Evolutionary conservation across 441 rosid genomes (phyloP), one percentile per base, ranked within the genome.

Genomic region (Cnidoscolus chayamansa): DNA sequence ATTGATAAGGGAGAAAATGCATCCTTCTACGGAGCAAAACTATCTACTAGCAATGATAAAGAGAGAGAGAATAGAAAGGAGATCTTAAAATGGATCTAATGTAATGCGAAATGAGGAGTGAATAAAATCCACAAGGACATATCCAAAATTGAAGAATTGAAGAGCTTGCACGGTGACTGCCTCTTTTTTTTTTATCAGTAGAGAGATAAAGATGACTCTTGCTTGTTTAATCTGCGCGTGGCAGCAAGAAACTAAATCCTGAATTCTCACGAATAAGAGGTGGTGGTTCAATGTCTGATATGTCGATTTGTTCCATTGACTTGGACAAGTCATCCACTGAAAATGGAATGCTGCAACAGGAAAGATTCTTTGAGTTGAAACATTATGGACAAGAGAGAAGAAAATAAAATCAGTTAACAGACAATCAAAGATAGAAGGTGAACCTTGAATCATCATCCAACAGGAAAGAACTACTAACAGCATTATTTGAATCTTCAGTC

Each of bases 401-500:
- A 15, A 11, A 25, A 19, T 2, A 61, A 50, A 5, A 25, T 40
- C 45, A 40, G 0, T 3, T 40, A 40, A 6, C 6, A 16, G 11
- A 17, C 19, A 19, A 13, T 45, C 5, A 1, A 48, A 20, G 7
- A 20, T 40, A 47, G 35, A 47, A 72, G 50, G 15, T n/a, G 15
- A 70, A 93, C 99, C 99, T 96, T 48, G 97, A 96, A 84, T 96
- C 99, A 65, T 96, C 98, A 69, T 96, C 99, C 73, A 96, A 79
- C 70, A 93, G 86, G 86, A 96, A 96, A 13, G 98, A 93, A 77
- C 86, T 96, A 72, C 98, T 93, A 78, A 96, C 97, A 17, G 98
- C 98, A 75, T 92, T 90, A 80, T 93, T 92, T 0, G 98, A 93
- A 90, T 93, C 98, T 83, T 96, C 98, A 61, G 98, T 93, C 98